Base-by-base conservation (phyloP, 148 eudicot genomes). In the Rhododendron henanense region DNA sequence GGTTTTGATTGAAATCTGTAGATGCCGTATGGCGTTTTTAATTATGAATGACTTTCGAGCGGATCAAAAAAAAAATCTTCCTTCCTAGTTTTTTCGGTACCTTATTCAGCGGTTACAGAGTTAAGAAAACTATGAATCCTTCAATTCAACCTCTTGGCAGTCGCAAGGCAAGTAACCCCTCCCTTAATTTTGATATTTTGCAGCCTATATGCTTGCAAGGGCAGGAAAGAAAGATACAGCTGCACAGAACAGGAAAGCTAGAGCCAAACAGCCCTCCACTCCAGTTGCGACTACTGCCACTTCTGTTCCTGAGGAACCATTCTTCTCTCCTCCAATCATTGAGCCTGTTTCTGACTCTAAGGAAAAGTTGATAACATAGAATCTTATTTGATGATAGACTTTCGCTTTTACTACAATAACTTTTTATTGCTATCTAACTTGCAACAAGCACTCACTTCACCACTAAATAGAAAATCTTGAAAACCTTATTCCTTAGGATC, bases 161-260 rank as follows among this genome's bases (percentile, higher is more conserved):
- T 67, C 39, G 18, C 21, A 31, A 37, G 85, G 61, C n/a, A 71
- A 2, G 14, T 61, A 50, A 61, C 23, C 45, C 11, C 50, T 63
- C 48, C 81, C 57, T 86, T 83, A 21, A 23, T 3, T 84, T 23
- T 78, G 59, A 69, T 33, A 55, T 79, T 87, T 88, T 90, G 89
- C 94, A 96, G 99, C 93, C 79, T 94, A 94, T 84, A 87, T 96
- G 78, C 94, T 94, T 91, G 87, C 90, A 8, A 91, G 87, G 55
- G 55, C 4, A 51, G 11, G 15, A 13, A 11, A 51, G 55, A 51
- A 51, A 51, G 55, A 51, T 51, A 51, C 55, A 51, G 14, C 55
- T 33, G 73, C 71, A 48, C 91, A 90, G 85, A 85, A 85, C 25
- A 89, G 48, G 45, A 89, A 86, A 81, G 81, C 87, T 78, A 86